Evolutionary conservation across 2,329 filamentous ascomycete species (phyloP).

Genomic region (Monosporascus ibericus): DNA sequence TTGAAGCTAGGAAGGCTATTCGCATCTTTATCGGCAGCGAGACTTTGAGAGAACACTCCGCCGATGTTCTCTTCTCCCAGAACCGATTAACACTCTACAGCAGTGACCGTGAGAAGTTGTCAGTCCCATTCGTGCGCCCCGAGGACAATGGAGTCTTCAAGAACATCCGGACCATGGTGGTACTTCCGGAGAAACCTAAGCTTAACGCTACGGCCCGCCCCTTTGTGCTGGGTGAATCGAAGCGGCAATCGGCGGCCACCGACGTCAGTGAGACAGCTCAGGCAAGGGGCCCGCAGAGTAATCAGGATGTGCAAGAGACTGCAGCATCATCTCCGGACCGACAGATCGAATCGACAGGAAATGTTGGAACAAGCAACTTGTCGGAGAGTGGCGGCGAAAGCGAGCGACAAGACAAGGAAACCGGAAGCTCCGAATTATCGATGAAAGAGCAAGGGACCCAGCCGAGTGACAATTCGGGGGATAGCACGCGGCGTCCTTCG

Average conservation of each 20-base stretch:
- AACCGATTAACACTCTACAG: conserved; percentile 85
- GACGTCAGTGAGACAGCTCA: conserved; percentile 15
- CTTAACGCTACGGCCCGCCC: conserved; percentile 48
- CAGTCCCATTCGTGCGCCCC: conserved; percentile 85
- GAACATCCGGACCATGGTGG: conserved; percentile 59
- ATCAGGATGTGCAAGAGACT: conserved; percentile 30
- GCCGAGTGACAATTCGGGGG: conserved; percentile 16
- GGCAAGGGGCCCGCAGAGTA: conserved; percentile 20
- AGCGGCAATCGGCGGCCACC: conserved; percentile 11
- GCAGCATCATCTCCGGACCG: conserved; percentile 29
- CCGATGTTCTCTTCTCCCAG: conserved; percentile 86
- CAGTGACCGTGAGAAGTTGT: conserved; percentile 78
- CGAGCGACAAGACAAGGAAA: conserved; percentile 30
- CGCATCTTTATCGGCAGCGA: conserved; percentile 90
- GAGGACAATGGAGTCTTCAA: conserved; percentile 82
- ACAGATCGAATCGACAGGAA: conserved; percentile 25
- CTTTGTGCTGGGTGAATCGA: conserved; percentile 33
- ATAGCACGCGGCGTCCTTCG: conserved; percentile 21
- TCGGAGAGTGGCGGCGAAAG: conserved; percentile 40
- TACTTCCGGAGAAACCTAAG: conserved; percentile 49
- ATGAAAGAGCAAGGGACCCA: conserved; percentile 21
- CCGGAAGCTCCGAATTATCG: conserved; percentile 15
- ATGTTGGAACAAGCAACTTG: conserved; percentile 25
- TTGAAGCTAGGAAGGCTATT: conserved; percentile 56
- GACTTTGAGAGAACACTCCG: conserved; percentile 75